Evolutionary conservation across 345 rosid species (phyloP), one percentile per base, ranked within the genome.

Genomic region (Citrus cavaleriei): DNA sequence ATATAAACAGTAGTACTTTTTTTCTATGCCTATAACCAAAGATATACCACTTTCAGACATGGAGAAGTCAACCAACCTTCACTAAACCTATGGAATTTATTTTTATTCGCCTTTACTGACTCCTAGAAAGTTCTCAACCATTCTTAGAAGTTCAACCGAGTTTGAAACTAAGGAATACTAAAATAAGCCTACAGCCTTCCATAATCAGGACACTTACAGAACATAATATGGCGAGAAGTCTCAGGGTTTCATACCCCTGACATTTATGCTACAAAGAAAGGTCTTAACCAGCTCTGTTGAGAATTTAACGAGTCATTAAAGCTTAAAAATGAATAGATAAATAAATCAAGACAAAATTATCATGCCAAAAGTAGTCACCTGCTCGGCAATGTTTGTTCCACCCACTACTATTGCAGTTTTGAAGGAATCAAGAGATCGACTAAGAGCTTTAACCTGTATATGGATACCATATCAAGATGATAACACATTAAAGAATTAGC

Each of bases 341-440:
- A 46, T 3, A 13, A 46, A 13, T 3, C 3, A 13, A 3, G 5
- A 4, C 18, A 12, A 59, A 60, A 64, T 65, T 6, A 49, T 38
- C n/a, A 72, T 6, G 74, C 27, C 19, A 55, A 54, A 55, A 77
- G 8, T 24, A 70, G 12, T 70, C 57, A 82, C 85, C 85, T 85
- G 88, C 46, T 85, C 88, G 61, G 80, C 69, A 2, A 82, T 80
- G 76, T 83, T 85, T 67, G 85, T 85, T 82, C 88, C 88, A 62
- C 88, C 85, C 46, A 85, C 88, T 6, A 85, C 88, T 32, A 85
- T 82, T 21, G 88, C 80, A 66, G 84, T 80, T 72, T 74, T 82
- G 78, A 85, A 85, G 73, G 80, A 71, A 24, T 82, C 88, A 27
- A 85, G 82, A 60, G 85, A 85, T 80, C 84, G 77, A 38, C 85